phyloP scores from a whole-genome alignment of 192 early-diverging fungal species.

The Funneliformis mosseae region DNA sequence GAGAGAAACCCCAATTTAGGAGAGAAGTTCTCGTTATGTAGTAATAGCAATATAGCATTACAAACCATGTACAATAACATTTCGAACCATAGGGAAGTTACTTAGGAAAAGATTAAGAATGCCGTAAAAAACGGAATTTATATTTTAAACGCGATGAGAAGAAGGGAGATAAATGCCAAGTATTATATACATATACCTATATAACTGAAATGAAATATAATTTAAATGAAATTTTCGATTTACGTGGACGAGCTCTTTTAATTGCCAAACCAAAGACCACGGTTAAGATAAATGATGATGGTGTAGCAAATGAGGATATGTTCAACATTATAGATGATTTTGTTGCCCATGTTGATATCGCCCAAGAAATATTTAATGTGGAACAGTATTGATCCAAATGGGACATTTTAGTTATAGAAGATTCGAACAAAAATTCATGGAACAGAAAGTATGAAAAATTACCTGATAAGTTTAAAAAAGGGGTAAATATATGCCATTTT shows the following conservation, averaged over 20 bases:
- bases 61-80: conserved; percentile 31
- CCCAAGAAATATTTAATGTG: conserved; percentile 22
- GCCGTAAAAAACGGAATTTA: conserved; percentile 29
- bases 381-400: conserved; percentile 26
- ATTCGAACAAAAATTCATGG: background rate
- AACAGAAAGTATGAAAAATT: conserved; percentile 8
- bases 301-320: background rate
- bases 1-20: background rate
- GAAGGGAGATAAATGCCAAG: conserved; percentile 15
- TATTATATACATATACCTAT: conserved; percentile 14
- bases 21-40: conserved; percentile 29
- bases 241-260: conserved; percentile 35
- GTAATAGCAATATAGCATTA: conserved; percentile 24
- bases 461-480: background rate
- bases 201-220: background rate
- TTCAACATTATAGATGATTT: conserved; percentile 19
- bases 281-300: background rate
- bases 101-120: conserved; percentile 9
- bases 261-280: conserved; percentile 24
- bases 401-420: conserved; percentile 34
- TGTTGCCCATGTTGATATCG: conserved; percentile 36
- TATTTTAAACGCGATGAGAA: conserved; percentile 14
- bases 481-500: background rate
- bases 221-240: conserved; percentile 28
- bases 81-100: background rate